Percentiles rank a stretch among this genome's conserved stretches.
Conservation (phyloP, 768 basidiomycete species). For the Panellus pusillus region DNA sequence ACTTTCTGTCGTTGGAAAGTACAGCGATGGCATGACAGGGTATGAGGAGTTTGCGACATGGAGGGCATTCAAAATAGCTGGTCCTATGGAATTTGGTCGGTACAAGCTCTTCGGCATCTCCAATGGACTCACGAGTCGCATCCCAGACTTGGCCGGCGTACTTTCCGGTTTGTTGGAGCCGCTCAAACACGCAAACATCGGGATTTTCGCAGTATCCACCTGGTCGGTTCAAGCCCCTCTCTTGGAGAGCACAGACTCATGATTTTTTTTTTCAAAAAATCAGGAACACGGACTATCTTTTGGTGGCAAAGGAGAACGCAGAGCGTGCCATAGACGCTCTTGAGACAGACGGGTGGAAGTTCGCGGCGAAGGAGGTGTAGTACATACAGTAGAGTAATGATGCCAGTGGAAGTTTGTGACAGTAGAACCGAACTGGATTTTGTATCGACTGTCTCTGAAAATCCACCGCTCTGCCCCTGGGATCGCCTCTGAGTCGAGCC, state of each 20-base stretch:
- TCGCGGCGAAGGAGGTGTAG: conserved; percentile 23
- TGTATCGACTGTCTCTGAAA: neutral
- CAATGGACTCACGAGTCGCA: neutral
- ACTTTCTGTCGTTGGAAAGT: conserved; percentile 56
- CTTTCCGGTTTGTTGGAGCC: conserved; percentile 54
- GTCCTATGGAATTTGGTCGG: conserved; percentile 67
- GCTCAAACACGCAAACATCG: conserved; percentile 49
- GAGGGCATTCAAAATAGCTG: conserved; percentile 62
- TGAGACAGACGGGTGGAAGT: conserved; percentile 53
- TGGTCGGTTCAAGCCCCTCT: conserved; percentile 40
- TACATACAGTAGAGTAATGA: neutral
- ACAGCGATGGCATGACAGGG: conserved; percentile 33
- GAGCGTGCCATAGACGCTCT: conserved; percentile 43
- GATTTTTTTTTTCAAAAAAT: neutral
- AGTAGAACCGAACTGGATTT: neutral
- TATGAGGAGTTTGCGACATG: conserved; percentile 44
- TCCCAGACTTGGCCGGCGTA: conserved; percentile 58
- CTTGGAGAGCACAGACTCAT: neutral
- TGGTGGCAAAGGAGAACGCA: conserved; percentile 49
- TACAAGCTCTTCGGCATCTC: neutral
- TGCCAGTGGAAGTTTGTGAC: neutral
- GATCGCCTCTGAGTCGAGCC: conserved; percentile 1
- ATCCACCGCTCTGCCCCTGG: neutral
- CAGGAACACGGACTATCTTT: conserved; percentile 69
- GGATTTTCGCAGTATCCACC: conserved; percentile 63